Percentiles rank a stretch among this genome's conserved stretches.
Conservation (phyloP, 2,329 filamentous ascomycete species). For the Colletotrichum sp. region DNA sequence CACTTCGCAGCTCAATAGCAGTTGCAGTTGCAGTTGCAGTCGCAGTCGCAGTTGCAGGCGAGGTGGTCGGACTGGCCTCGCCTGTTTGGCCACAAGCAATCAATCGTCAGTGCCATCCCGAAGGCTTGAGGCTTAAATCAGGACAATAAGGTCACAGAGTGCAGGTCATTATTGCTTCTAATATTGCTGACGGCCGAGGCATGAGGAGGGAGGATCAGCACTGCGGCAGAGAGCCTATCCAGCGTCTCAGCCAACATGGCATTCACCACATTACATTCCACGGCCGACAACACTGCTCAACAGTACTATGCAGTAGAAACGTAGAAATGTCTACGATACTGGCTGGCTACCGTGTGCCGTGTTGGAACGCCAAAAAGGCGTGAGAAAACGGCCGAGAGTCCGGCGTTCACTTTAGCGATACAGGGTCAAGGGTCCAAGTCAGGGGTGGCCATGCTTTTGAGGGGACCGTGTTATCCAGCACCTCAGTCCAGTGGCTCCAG, state of each 20-base stretch:
- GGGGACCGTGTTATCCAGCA: conserved; percentile 1
- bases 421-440: neutral
- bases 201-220: neutral
- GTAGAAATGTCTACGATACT: neutral
- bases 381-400: neutral
- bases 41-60: neutral
- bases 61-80: neutral
- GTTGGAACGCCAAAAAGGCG: neutral
- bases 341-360: neutral
- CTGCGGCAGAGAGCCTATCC: neutral
- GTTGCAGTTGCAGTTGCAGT: neutral
- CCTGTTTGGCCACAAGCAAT: neutral
- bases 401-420: conserved; percentile 1
- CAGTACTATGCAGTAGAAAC: too few species aligned
- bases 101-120: neutral
- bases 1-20: neutral
- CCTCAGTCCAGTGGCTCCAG: neutral
- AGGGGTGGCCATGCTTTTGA: neutral
- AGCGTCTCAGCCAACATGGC: neutral
- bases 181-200: neutral
- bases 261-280: neutral
- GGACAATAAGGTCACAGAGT: neutral
- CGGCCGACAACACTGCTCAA: neutral
- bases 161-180: neutral
- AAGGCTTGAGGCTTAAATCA: neutral